phyloP scores from a whole-genome alignment of 495 filamentous ascomycete genomes.

The Neurospora sp. region DNA sequence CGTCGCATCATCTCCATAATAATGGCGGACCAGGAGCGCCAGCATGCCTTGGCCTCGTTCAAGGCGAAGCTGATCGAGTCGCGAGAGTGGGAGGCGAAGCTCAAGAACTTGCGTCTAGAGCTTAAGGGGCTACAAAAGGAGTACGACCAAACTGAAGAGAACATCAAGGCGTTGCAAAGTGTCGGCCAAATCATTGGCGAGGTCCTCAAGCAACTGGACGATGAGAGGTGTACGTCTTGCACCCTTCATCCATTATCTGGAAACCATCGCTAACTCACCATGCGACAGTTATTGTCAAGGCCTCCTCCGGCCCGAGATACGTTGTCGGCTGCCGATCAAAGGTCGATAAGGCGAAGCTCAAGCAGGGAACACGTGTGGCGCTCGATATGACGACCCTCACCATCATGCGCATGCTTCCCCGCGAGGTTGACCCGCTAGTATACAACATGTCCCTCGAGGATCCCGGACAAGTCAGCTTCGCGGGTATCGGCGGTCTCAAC shows the following conservation, averaged over 20 bases:
- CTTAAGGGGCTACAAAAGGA: slow-evolving; percentile 93
- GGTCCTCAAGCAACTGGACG: slow-evolving; percentile 96
- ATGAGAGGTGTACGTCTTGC: slow-evolving; percentile 79
- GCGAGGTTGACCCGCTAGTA: slow-evolving; percentile 95
- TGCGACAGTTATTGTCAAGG: slow-evolving; percentile 56
- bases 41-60: slow-evolving; percentile 77
- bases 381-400: slow-evolving; percentile 99
- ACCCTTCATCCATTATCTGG: neutral
- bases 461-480: slow-evolving; percentile 95
- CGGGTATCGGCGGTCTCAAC: slow-evolving; percentile 97
- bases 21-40: slow-evolving; percentile 54
- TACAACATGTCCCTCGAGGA: slow-evolving; percentile 99
- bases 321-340: slow-evolving; percentile 98
- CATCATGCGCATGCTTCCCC: slow-evolving; percentile 99
- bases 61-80: slow-evolving; percentile 91
- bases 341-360: slow-evolving; percentile 91
- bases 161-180: slow-evolving; percentile 98
- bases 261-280: neutral
- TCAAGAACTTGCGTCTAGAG: slow-evolving; percentile 81
- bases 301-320: slow-evolving; percentile 94
- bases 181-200: slow-evolving; percentile 99
- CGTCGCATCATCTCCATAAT: neutral
- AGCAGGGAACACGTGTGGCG: slow-evolving; percentile 95
- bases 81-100: slow-evolving; percentile 95
- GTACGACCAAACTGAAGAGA: slow-evolving; percentile 94